Conservation (phyloP, 2,329 filamentous ascomycete species). For the Aureobasidium leucospermi region DNA sequence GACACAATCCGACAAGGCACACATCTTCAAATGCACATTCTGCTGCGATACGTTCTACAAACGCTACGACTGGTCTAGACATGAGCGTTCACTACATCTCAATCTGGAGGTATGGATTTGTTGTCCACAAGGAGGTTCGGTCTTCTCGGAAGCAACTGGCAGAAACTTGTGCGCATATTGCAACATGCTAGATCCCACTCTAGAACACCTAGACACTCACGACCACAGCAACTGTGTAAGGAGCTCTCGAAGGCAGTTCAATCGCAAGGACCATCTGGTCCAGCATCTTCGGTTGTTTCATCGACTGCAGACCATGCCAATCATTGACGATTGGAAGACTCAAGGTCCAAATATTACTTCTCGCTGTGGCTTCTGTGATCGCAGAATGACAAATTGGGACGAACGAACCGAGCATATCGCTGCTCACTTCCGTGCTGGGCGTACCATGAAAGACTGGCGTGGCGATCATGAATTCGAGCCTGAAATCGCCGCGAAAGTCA, state of each 20-base stretch:
- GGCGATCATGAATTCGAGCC: constrained; percentile 47
- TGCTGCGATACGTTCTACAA: constrained; percentile 50
- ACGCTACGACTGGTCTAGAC: constrained; percentile 56
- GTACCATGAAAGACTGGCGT: constrained; percentile 47
- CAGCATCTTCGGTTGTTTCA: constrained; percentile 57
- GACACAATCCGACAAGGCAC: constrained; percentile 24
- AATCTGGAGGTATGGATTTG: constrained; percentile 60
- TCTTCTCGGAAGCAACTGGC: constrained; percentile 49
- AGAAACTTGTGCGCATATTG: constrained; percentile 54
- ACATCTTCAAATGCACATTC: constrained; percentile 53
- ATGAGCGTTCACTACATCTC: constrained; percentile 59
- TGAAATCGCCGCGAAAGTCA: constrained; percentile 39
- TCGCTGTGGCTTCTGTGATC: constrained; percentile 48
- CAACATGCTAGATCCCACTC: constrained; percentile 44
- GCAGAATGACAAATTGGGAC: constrained; percentile 43
- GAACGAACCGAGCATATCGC: constrained; percentile 47
- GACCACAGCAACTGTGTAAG: constrained; percentile 60
- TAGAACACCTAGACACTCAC: constrained; percentile 52
- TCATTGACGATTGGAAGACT: constrained; percentile 46
- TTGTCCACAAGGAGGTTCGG: constrained; percentile 50
- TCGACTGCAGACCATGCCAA: constrained; percentile 48
- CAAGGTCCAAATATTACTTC: constrained; percentile 47
- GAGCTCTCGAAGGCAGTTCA: constrained; percentile 58
- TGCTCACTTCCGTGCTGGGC: constrained; percentile 48
- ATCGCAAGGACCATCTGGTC: constrained; percentile 55